Base-by-base conservation (phyloP, 2,329 filamentous ascomycete genomes). In the Colletotrichum sp. region DNA sequence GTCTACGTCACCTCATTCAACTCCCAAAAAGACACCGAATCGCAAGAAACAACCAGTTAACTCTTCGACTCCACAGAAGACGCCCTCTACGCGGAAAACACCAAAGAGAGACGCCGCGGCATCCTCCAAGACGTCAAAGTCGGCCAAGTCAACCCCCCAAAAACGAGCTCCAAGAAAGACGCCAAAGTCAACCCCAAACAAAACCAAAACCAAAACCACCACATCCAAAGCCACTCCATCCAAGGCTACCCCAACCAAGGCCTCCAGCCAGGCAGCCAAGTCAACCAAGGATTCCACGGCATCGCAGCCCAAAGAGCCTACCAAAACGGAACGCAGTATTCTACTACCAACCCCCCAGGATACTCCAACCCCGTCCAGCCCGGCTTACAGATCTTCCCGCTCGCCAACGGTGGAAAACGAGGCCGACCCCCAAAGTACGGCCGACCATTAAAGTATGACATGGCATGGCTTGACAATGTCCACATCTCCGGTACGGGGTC, bases 41-140 rank as follows among this genome's bases (percentile, higher is more conserved):
- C 70, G 57, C 63, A 75, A 77, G 72, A 77, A 59, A 59, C 66
- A 71, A 36, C 72, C 66, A 67, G 67, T 77, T 77, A 71, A 77
- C 72, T 52, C 66, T 21, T 59, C 71, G 32, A 77, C 66, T 44
- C 52, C 55, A 67, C 75, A 77, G 75, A 75, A 71, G 62, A 34
- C 66, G 55, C 39, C 62, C 16, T 39, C 49, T 39, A 60, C 15
- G 7, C 66, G 62, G 36, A 77, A 59, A 39, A 44, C 66, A 30
- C 60, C 66, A 26, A 75, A 65, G 49, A 70, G 13, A 59, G 57
- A 60, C 71, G 21, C 49, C 65, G 30, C 30, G 30, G 26, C 30
- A 34, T 36, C 30, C 65, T 26, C 44, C 49, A 60, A 63, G 49
- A 59, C 24, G 12, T 10, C 52, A 59, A 69, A 28, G 24, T 24